phyloP scores from a whole-genome alignment of 1,284 basidiomycete genomes.

The Boletellus dicymbophilus region DNA sequence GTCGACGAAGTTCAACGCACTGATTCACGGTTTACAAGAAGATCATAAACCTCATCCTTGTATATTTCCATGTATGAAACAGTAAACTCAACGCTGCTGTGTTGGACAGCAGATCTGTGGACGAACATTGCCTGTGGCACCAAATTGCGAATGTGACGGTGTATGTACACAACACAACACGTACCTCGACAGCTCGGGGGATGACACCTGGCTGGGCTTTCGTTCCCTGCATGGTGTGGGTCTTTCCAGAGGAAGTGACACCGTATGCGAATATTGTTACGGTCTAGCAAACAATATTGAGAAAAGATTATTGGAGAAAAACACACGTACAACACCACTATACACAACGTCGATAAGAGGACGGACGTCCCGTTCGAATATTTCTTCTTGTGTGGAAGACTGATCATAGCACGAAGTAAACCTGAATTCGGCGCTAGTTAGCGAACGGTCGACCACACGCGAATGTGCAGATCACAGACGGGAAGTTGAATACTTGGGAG shows the following conservation, averaged over 20 bases:
- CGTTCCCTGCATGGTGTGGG: constrained; percentile 85
- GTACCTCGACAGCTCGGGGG: constrained; percentile 69
- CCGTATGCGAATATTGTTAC: constrained; percentile 84
- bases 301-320: background rate
- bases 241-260: constrained; percentile 82
- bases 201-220: constrained; percentile 72
- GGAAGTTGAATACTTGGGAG: constrained; percentile 70
- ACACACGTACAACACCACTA: constrained; percentile 59
- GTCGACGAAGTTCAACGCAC: constrained; percentile 36
- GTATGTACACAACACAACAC: constrained; percentile 15
- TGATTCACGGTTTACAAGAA: constrained; percentile 68
- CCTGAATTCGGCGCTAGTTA: constrained; percentile 34
- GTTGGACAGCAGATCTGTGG: constrained; percentile 37
- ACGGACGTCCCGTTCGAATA: constrained; percentile 68
- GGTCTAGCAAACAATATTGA: too few species aligned
- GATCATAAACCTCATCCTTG: constrained; percentile 84
- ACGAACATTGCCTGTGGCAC: constrained; percentile 51
- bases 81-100: constrained; percentile 45
- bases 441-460: constrained; percentile 27
- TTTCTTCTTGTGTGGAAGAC: constrained; percentile 64
- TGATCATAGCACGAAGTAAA: constrained; percentile 73
- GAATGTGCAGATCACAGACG: too few species aligned
- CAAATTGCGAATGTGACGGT: background rate
- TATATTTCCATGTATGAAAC: constrained; percentile 87
- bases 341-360: constrained; percentile 72